Conservation (phyloP, 108 stramenopile genomes). For the Discostella pseudostelligera region DNA sequence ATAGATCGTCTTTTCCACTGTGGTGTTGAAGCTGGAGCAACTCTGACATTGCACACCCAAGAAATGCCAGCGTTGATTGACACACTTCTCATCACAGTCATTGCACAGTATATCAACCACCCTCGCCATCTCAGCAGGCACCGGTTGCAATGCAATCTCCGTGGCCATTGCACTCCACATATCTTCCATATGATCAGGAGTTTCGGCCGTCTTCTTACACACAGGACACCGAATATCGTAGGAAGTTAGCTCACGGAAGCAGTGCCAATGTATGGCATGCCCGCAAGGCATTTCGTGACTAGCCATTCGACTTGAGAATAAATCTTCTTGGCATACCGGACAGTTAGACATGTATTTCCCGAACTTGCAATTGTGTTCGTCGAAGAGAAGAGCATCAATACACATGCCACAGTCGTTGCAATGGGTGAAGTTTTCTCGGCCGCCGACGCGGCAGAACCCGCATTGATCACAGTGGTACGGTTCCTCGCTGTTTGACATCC, state of each 20-base stretch:
- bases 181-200: slow-evolving; percentile 80
- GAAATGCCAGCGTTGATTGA: slow-evolving; percentile 80
- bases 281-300: slow-evolving; percentile 57
- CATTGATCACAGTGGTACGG: slow-evolving; percentile 86
- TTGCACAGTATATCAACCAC: slow-evolving; percentile 82
- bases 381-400: slow-evolving; percentile 76
- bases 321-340: slow-evolving; percentile 87
- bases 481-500: slow-evolving; percentile 83
- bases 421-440: slow-evolving; percentile 79
- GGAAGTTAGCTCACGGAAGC: slow-evolving; percentile 73
- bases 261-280: slow-evolving; percentile 60
- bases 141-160: slow-evolving; percentile 76
- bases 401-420: slow-evolving; percentile 91
- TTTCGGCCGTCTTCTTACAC: slow-evolving; percentile 90
- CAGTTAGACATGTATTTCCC: slow-evolving; percentile 91
- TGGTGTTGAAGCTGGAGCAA: slow-evolving; percentile 80
- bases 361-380: slow-evolving; percentile 81
- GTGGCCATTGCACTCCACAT: slow-evolving; percentile 83
- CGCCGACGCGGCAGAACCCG: slow-evolving; percentile 88
- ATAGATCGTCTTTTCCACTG: slow-evolving; percentile 70
- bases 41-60: slow-evolving; percentile 71
- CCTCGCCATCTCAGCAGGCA: slow-evolving; percentile 78
- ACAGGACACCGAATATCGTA: slow-evolving; percentile 83
- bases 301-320: slow-evolving; percentile 73
- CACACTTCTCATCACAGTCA: slow-evolving; percentile 69